Evolutionary conservation across 2,329 filamentous ascomycete genomes (phyloP).

Genomic region (Pestalotiopsis sp.): DNA sequence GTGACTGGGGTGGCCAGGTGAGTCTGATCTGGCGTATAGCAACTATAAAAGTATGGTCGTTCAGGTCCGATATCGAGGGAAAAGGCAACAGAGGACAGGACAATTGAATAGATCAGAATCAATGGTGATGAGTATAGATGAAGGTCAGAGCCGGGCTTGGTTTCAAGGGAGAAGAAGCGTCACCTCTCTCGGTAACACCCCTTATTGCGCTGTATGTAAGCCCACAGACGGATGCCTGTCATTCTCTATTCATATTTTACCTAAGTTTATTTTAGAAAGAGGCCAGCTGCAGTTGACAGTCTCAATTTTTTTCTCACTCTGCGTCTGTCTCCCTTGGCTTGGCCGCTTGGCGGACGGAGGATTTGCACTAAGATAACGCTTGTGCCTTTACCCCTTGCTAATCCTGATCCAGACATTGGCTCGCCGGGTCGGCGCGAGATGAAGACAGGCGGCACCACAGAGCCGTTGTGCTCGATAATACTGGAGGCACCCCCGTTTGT

Average conservation of each 20-base stretch:
- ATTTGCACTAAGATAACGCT: constrained; percentile 6
- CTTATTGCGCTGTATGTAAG: constrained; percentile 12
- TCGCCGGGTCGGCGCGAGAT: constrained; percentile 10
- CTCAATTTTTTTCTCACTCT: neutral
- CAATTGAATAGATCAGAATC: neutral
- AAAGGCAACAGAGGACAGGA: neutral
- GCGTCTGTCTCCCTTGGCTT: neutral
- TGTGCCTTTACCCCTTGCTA: constrained; percentile 1
- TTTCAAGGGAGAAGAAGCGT: constrained; percentile 1
- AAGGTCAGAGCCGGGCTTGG: neutral
- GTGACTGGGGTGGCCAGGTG: neutral
- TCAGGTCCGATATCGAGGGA: neutral
- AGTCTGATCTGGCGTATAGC: neutral
- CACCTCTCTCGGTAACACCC: neutral
- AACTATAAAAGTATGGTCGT: neutral
- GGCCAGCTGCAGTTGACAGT: constrained; percentile 10
- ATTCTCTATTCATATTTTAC: constrained; percentile 14
- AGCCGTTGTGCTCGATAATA: constrained; percentile 2
- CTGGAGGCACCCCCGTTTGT: neutral
- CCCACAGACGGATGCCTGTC: constrained; percentile 11
- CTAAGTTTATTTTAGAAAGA: constrained; percentile 13
- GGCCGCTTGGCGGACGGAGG: constrained; percentile 1
- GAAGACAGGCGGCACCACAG: neutral
- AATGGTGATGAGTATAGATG: neutral
- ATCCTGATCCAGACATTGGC: constrained; percentile 12